phyloP scores from a whole-genome alignment of 2,329 filamentous ascomycete species.

The Parasarocladium wereldwijsianum region DNA sequence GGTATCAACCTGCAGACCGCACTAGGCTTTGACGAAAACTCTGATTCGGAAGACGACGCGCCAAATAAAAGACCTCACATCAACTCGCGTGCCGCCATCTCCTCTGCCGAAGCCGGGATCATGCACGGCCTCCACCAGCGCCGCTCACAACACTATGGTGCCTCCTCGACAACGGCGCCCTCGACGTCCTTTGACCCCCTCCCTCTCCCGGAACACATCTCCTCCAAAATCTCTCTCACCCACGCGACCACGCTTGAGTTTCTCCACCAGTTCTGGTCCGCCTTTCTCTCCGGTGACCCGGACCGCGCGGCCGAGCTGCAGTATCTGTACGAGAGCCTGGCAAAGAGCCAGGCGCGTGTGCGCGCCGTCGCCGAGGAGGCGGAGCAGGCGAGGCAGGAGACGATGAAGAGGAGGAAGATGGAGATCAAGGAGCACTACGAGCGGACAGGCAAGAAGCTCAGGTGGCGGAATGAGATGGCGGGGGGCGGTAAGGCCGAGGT shows the following conservation, averaged over 20 bases:
- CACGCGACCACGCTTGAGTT: conserved; percentile 93
- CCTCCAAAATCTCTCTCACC: conserved; percentile 49
- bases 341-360: conserved; percentile 41
- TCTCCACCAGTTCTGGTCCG: conserved; percentile 90
- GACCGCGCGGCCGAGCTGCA: conserved; percentile 68
- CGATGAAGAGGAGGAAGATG: conserved; percentile 50
- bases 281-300: conserved; percentile 78
- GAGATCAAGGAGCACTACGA: conserved; percentile 58
- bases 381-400: conserved; percentile 39
- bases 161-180: conserved; percentile 26
- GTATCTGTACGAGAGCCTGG: conserved; percentile 69
- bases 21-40: conserved; percentile 57
- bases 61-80: conserved; percentile 38
- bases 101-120: conserved; percentile 50
- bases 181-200: conserved; percentile 33
- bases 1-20: conserved; percentile 46
- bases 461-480: conserved; percentile 52
- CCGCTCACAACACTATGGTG: conserved; percentile 41
- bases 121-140: conserved; percentile 49
- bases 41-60: conserved; percentile 47
- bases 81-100: conserved; percentile 53
- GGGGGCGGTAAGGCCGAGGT: conserved; percentile 67
- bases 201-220: conserved; percentile 37
- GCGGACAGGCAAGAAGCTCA: conserved; percentile 58
- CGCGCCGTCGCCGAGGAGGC: conserved; percentile 11